Base-by-base conservation (phyloP, 2,329 filamentous ascomycete species). In the Fusarium irregulare region DNA sequence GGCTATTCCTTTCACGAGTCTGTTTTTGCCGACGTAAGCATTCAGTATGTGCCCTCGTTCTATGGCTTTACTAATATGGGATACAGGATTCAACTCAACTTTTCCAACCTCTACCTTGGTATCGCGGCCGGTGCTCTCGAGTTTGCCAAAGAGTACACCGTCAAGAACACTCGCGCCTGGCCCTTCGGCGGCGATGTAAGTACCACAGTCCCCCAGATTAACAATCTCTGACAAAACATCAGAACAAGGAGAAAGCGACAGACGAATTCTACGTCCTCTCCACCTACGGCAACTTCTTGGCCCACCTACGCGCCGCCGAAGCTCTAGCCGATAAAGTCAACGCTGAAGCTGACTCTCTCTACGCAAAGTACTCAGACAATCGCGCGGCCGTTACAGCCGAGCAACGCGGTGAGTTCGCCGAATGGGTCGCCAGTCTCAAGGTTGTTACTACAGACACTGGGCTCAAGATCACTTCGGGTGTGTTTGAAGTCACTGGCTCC, bases 191-290 rank as follows among this genome's bases (percentile, higher is more conserved):
- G 88, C 3, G 88, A 91, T 59, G 86, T 87, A 72, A 64, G 80
- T 75, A 1, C 10, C 5, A 14, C 3, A 0, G 1, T 4, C 21
- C 1, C 13, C 1, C 7, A 32, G 7, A 1, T 0, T 1, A 4
- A 30, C 18, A 37, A 10, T 2, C 1, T 9, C 13, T 51, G 34
- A 48, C 9, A 23, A 1, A 7, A 0, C 0, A 2, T 5, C 4
- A 83, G 80, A 82, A 82, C 76, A 91, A 91, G 63, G 81, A 86
- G 4, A 83, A 82, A 2, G 82, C 86, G 0, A 85, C 84, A 0
- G 88, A 91, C 6, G 89, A 91, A 60, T 90, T 89, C 74, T 91
- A 91, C 75, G 86, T 92, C 55, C 82, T 91, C 18, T 85, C 87
- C 46, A 85, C 86, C 6, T 91, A 92, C 68, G 89, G 89, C 25